phyloP scores from a whole-genome alignment of 2,329 filamentous ascomycete species.

The Cladosporium sp. region DNA sequence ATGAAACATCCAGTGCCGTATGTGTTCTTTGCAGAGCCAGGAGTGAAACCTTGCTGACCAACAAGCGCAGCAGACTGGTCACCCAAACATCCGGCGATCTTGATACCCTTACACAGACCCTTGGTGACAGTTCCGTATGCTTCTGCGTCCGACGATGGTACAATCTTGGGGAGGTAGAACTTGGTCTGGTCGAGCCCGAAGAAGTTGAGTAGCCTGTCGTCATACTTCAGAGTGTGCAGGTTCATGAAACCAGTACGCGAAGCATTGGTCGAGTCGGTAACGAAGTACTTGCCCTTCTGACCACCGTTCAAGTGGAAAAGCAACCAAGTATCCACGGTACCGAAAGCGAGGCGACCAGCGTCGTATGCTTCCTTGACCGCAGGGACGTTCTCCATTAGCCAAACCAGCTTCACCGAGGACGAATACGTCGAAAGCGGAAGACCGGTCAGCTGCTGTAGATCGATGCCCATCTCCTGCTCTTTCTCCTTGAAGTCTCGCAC shows the following conservation, averaged over 20 bases:
- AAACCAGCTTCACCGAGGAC: conserved; percentile 77
- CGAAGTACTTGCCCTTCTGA: conserved; percentile 63
- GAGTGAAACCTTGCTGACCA: conserved; percentile 67
- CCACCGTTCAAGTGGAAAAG: conserved; percentile 78
- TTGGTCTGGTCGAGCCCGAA: conserved; percentile 72
- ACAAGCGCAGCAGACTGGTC: conserved; percentile 86
- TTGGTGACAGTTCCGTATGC: conserved; percentile 62
- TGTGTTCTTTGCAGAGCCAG: conserved; percentile 81
- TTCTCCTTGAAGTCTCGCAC: conserved; percentile 72
- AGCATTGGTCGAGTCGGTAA: conserved; percentile 86
- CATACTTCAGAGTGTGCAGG: conserved; percentile 76
- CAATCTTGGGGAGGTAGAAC: conserved; percentile 72
- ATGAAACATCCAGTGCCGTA: conserved; percentile 86
- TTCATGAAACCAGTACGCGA: conserved; percentile 94
- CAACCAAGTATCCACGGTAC: conserved; percentile 83
- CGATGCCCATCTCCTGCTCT: conserved; percentile 37
- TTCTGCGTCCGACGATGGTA: conserved; percentile 71
- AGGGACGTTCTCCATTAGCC: conserved; percentile 71
- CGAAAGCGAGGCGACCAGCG: conserved; percentile 73
- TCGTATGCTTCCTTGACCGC: conserved; percentile 72
- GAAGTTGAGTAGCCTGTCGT: conserved; percentile 73
- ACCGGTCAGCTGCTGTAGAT: conserved; percentile 68
- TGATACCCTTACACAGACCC: conserved; percentile 65
- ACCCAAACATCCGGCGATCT: conserved; percentile 78
- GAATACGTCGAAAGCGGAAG: conserved; percentile 84